These are phyloP conservation scores for Fusarium tuaranense DNA, from an alignment of 2,329 filamentous ascomycete genomes.

Conservation along the genomic window DNA sequence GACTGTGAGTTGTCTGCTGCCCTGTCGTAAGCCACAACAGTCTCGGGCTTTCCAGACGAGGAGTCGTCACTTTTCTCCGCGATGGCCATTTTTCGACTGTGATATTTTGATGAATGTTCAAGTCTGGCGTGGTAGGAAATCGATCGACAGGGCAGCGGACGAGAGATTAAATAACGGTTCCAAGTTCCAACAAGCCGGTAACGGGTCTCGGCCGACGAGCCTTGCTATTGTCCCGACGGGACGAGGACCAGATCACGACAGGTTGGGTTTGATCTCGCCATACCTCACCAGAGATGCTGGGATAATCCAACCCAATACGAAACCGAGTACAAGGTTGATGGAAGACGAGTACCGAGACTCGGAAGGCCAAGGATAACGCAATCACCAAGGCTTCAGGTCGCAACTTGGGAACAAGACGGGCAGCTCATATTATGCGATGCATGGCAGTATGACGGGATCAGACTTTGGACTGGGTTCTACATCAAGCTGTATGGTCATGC, in stretches of 20 bases:
- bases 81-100: neutral
- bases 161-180: slow-evolving; percentile 2
- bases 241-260: neutral
- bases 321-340: neutral
- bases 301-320: neutral
- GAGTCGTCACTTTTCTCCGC: neutral
- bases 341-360: neutral
- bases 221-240: neutral
- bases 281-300: neutral
- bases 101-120: neutral
- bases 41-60: neutral
- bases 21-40: neutral
- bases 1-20: neutral
- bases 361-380: slow-evolving; percentile 1
- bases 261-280: neutral
- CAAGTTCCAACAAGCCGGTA: neutral
- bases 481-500: neutral
- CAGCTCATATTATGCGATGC: neutral
- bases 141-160: neutral
- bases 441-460: neutral
- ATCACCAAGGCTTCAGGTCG: neutral
- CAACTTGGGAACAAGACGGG: neutral
- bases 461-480: neutral
- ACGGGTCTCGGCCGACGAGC: slow-evolving; percentile 10
- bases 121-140: neutral